phyloP scores from a whole-genome alignment of 2,329 filamentous ascomycete species.

The Helicocarpus griseus region DNA sequence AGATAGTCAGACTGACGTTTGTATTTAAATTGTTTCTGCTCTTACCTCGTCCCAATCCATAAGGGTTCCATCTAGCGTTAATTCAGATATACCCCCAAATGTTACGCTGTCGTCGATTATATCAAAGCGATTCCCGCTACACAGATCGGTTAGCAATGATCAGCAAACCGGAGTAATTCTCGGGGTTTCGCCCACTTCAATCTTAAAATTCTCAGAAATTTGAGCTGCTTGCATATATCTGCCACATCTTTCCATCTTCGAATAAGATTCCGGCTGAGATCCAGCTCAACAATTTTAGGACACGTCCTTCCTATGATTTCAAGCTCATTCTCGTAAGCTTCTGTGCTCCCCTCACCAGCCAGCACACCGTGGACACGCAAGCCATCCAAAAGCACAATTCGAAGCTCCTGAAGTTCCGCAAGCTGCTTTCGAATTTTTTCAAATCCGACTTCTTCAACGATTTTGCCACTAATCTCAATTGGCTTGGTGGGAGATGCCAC shows the following conservation, averaged over 20 bases:
- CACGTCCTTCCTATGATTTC: slow-evolving; percentile 47
- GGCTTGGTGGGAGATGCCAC: slow-evolving; percentile 27
- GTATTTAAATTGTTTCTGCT: background rate
- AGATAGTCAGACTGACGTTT: background rate
- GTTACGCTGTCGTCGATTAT: slow-evolving; percentile 30
- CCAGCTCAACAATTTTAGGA: slow-evolving; percentile 59
- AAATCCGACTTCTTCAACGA: slow-evolving; percentile 89
- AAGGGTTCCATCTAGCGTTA: slow-evolving; percentile 59
- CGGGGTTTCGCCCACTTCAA: slow-evolving; percentile 52
- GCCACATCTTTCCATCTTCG: slow-evolving; percentile 56
- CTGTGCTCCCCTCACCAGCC: slow-evolving; percentile 12
- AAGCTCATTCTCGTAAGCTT: slow-evolving; percentile 19
- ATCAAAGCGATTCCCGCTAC: slow-evolving; percentile 61
- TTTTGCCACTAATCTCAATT: slow-evolving; percentile 68
- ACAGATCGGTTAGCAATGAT: slow-evolving; percentile 11
- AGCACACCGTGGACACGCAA: slow-evolving; percentile 47
- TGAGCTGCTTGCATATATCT: slow-evolving; percentile 60
- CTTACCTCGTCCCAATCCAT: slow-evolving; percentile 57
- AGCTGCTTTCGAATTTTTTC: slow-evolving; percentile 80
- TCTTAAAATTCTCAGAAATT: slow-evolving; percentile 55
- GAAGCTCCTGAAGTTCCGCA: slow-evolving; percentile 65
- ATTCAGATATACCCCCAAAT: slow-evolving; percentile 46
- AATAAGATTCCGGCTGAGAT: slow-evolving; percentile 77
- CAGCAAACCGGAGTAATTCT: background rate
- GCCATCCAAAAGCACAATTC: slow-evolving; percentile 72